Base-by-base conservation (phyloP, 2,329 filamentous ascomycete species). In the Scortechinia acanthostroma region DNA sequence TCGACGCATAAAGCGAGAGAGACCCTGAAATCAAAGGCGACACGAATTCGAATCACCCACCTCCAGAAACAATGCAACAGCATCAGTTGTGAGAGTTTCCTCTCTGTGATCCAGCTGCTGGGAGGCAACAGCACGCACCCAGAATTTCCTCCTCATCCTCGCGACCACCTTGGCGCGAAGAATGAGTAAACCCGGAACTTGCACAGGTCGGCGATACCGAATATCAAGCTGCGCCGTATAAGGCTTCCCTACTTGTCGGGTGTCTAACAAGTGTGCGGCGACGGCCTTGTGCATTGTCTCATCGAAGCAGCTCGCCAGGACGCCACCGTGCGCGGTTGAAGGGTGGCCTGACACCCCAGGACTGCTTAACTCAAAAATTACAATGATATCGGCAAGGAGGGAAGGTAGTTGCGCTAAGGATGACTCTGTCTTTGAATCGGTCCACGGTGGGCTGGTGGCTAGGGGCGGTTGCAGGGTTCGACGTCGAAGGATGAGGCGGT, bases 211-310 rank as follows among this genome's bases (percentile, higher is more conserved):
- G 47, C 56, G 56, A 51, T 67, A 69, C 45, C 64, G 52, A 23
- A 67, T 51, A 52, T 67, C 65, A 48, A 69, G 49, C 42, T 66
- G 63, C 15, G 57, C 53, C 0, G 66, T 69, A 42, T 59, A 69
- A 19, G 62, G 54, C 42, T 51, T 54, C 1, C 58, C 58, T 4
- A 57, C 54, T 55, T 53, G 35, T 50, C 47, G 52, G 37, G 49
- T 46, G n/a, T n/a, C n/a, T n/a, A n/a, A n/a, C 10, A 17, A 40
- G 20, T 40, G 35, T 19, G 35, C 17, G 6, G 59, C 57, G 21
- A 66, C 56, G 13, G 59, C 58, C 14, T 65, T 47, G 2, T 63
- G 66, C 63, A 69, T 68, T 20, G 62, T 57, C 52, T 70, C 67
- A 46, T 70, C 67, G 20, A 70, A 56, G 19, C 67, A 47, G 3